A percentile compares a stretch with the other conserved stretches of the same genome.
Evolutionary conservation across 2,329 filamentous ascomycete species (phyloP).

Genomic region (Huntiella bhutanensis): DNA sequence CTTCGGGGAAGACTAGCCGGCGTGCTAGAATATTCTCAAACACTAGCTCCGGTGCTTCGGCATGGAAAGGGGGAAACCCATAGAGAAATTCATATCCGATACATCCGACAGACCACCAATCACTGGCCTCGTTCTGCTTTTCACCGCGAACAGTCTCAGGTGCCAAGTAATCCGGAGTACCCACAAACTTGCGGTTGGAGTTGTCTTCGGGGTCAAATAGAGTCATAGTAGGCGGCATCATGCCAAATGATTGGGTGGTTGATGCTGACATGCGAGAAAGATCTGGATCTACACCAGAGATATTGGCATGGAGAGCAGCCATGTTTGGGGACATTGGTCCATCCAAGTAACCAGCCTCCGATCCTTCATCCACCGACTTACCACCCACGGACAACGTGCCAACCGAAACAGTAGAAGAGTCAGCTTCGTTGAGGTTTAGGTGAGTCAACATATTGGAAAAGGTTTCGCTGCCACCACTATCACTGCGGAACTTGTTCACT

Average conservation of each 20-base stretch:
- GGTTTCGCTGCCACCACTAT: slow-evolving; percentile 79
- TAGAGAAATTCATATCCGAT: slow-evolving; percentile 95
- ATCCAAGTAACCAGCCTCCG: slow-evolving; percentile 32
- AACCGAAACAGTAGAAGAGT: slow-evolving; percentile 17
- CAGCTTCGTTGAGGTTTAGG: slow-evolving; percentile 52
- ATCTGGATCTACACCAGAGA: slow-evolving; percentile 14
- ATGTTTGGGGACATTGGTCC: slow-evolving; percentile 62
- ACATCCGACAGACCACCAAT: slow-evolving; percentile 99
- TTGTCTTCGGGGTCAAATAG: slow-evolving; percentile 68
- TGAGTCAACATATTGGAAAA: slow-evolving; percentile 65
- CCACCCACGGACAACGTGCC: slow-evolving; percentile 23
- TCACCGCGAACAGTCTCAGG: slow-evolving; percentile 92
- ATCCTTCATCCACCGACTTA: slow-evolving; percentile 41
- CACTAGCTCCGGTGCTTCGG: slow-evolving; percentile 71
- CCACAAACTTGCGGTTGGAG: slow-evolving; percentile 80
- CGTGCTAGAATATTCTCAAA: slow-evolving; percentile 91
- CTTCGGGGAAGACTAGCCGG: slow-evolving; percentile 81
- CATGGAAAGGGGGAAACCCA: slow-evolving; percentile 86
- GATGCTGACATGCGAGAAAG: slow-evolving; percentile 20
- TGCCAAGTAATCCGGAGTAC: slow-evolving; percentile 89
- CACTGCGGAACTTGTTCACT: slow-evolving; percentile 64
- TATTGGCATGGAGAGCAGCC: slow-evolving; percentile 1
- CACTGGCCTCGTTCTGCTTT: slow-evolving; percentile 91
- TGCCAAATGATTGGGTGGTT: slow-evolving; percentile 39
- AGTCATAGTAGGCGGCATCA: slow-evolving; percentile 83